These are phyloP conservation scores for Trichoderma virens DNA, from an alignment of 495 filamentous ascomycete species.

Conservation along the genomic window DNA sequence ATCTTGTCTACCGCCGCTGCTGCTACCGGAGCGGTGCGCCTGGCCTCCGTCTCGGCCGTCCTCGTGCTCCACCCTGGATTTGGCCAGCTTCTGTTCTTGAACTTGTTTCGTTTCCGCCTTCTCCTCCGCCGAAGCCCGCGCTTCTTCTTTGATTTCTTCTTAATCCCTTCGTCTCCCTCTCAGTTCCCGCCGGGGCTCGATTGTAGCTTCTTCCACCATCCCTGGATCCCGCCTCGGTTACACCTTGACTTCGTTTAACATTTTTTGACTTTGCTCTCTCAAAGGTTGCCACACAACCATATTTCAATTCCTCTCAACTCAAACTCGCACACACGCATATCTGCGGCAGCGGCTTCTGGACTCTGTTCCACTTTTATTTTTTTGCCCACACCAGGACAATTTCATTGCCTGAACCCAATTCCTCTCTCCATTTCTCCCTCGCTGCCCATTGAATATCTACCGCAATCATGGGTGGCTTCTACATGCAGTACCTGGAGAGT, in stretches of 20 bases:
- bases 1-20: constrained; percentile 3
- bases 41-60: constrained; percentile 9
- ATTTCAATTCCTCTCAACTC: constrained; percentile 2
- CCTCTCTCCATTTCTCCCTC: neutral
- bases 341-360: neutral
- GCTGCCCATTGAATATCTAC: constrained; percentile 15
- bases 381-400: neutral
- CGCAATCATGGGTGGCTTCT: constrained; percentile 50
- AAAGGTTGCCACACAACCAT: constrained; percentile 13
- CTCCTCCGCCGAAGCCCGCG: constrained; percentile 7
- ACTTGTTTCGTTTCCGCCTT: constrained; percentile 8
- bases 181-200: neutral
- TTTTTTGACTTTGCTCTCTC: constrained; percentile 10
- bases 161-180: constrained; percentile 8
- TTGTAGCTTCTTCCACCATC: neutral
- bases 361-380: constrained; percentile 16
- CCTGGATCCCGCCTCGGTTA: neutral
- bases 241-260: neutral
- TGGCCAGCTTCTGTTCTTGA: constrained; percentile 8
- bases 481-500: constrained; percentile 58
- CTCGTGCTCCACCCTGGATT: constrained; percentile 3
- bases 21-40: constrained; percentile 7
- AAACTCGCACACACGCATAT: neutral
- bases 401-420: neutral
- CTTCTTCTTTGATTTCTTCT: constrained; percentile 5